Evolutionary conservation across 1,284 basidiomycete species (phyloP), one percentile per base, ranked within the genome.

Genomic region (Wolfiporia cocos): DNA sequence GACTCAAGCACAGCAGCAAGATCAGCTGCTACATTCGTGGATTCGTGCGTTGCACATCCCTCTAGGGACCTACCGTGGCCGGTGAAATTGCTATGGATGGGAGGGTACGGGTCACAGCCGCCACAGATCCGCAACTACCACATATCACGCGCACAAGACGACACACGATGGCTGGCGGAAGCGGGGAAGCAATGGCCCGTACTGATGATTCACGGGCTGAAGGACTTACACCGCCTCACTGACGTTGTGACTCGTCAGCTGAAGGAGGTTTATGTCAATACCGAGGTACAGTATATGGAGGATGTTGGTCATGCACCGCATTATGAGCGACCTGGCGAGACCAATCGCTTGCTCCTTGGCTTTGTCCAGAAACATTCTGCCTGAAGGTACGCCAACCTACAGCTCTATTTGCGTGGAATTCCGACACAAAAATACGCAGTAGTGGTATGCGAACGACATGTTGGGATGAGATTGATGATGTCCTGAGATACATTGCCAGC

Each of bases 61-160:
- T 26, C 48, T 11, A 36, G 39, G 14, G 30, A 7, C 11, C 52
- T 66, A 17, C 52, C 62, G 5, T 63, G 55, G 49, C 43, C 49
- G 24, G 49, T 57, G 28, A 59, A 59, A 32, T 53, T 63, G 22
- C 52, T 56, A 6, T 65, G 62, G 53, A 56, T 68, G 36, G 68
- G 66, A 26, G 58, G 55, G 28, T 55, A 62, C 38, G 43, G 62
- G 33, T 46, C 60, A 20, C 65, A 67, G 48, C 58, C 63, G 10
- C 63, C 63, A 6, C 51, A 54, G 1, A 48, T 53, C n/a, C 52
- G 59, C 15, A 47, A 58, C 12, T 54, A 62, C 43, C 50, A 55
- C 23, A 34, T 58, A 38, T 44, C 44, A 21, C 57, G 69, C 17
- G 46, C 47, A 10, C 69, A 71, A 45, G 62, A 65, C 47, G 64